Conservation (phyloP, 352 stramenopile species). For the Phytopythium montanum region DNA sequence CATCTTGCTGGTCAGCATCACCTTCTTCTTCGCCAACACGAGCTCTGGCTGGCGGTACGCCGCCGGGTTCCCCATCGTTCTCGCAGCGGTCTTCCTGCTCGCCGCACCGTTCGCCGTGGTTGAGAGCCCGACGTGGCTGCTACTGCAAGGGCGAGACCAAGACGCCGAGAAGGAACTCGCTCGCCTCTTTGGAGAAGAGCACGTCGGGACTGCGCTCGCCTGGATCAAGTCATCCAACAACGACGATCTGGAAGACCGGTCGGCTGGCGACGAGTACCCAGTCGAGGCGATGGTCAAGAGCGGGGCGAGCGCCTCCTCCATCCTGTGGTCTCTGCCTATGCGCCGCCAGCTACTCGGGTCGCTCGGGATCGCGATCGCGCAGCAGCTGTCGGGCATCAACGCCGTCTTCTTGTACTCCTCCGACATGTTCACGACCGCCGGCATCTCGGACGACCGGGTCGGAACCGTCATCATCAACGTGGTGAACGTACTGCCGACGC, state of each 20-base stretch:
- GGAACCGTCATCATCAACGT: conserved; percentile 33
- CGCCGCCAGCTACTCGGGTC: conserved; percentile 26
- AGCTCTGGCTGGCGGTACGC: conserved; percentile 40
- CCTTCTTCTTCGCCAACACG: conserved; percentile 53
- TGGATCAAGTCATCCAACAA: conserved; percentile 25
- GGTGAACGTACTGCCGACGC: conserved; percentile 28
- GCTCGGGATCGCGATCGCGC: conserved; percentile 22
- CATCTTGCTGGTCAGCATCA: conserved; percentile 33
- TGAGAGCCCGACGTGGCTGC: conserved; percentile 37
- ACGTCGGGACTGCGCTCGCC: conserved; percentile 18
- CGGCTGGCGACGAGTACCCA: background rate
- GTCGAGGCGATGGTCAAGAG: conserved; percentile 14
- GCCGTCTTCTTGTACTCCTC: conserved; percentile 52
- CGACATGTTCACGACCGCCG: conserved; percentile 27
- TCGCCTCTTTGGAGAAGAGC: conserved; percentile 30
- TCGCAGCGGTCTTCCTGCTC: conserved; percentile 33
- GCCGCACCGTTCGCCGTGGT: conserved; percentile 37
- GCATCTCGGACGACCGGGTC: conserved; percentile 24
- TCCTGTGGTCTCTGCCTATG: conserved; percentile 13
- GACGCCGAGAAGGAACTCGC: conserved; percentile 24
- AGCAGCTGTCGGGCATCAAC: conserved; percentile 51
- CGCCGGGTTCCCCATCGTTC: conserved; percentile 46
- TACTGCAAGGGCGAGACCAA: conserved; percentile 23
- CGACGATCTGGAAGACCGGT: conserved; percentile 12
- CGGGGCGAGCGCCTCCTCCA: conserved; percentile 11